phyloP scores from a whole-genome alignment of 1,284 basidiomycete genomes.

The Rhodotorula sp. region DNA sequence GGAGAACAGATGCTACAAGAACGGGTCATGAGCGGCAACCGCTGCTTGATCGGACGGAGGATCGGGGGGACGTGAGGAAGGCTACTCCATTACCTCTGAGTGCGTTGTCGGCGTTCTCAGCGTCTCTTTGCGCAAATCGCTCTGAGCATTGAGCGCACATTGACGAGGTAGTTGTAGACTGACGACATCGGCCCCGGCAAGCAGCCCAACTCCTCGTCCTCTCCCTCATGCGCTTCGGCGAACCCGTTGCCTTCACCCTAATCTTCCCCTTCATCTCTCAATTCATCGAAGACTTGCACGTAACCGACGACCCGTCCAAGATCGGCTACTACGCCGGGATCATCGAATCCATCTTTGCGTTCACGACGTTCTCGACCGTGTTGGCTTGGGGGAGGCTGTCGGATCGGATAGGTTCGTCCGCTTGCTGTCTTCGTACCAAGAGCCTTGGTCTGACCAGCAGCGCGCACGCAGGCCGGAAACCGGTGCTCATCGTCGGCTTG shows the following conservation, averaged over 20 bases:
- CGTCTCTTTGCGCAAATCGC: fast-evolving
- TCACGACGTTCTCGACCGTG: slow-evolving; percentile 44
- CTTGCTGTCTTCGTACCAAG: too few relatives aligned
- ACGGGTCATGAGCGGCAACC: neutral
- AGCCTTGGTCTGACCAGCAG: neutral
- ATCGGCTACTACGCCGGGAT: slow-evolving; percentile 50
- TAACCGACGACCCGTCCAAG: slow-evolving; percentile 49
- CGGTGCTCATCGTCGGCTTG: slow-evolving; percentile 50
- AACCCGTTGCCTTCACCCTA: slow-evolving; percentile 45
- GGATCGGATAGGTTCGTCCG: slow-evolving; percentile 44
- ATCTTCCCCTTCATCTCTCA: slow-evolving; percentile 56
- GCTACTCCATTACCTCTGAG: slow-evolving; percentile 1
- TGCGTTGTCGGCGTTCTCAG: neutral
- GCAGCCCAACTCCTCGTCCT: slow-evolving; percentile 48
- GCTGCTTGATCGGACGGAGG: neutral
- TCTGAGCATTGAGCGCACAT: too few relatives aligned
- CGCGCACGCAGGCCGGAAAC: slow-evolving; percentile 45
- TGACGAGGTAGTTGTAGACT: too few relatives aligned
- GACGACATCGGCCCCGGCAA: neutral
- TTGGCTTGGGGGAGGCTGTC: slow-evolving; percentile 49
- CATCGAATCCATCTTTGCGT: slow-evolving; percentile 47
- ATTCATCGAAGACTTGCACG: slow-evolving; percentile 51
- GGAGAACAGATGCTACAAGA: too few relatives aligned
- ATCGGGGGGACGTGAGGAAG: too few relatives aligned
- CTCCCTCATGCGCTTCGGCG: slow-evolving; percentile 50